These are phyloP conservation scores for Aspergillus brasiliensis DNA, from an alignment of 2,329 filamentous ascomycete genomes.

Conservation along the genomic window DNA sequence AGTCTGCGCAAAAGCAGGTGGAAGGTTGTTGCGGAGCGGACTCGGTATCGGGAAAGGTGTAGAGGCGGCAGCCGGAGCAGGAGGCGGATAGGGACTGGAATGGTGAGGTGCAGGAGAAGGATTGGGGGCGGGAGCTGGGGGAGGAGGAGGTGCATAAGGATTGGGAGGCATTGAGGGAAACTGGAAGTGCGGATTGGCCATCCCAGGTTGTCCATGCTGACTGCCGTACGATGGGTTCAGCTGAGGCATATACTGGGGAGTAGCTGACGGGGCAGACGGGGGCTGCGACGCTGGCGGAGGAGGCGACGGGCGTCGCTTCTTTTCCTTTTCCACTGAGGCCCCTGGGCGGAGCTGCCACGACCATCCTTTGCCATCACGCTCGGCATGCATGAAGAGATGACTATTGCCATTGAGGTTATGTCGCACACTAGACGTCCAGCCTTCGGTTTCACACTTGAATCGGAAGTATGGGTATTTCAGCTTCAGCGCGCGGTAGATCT, in stretches of 20 bases:
- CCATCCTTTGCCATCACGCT: conserved; percentile 64
- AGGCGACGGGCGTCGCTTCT: conserved; percentile 52
- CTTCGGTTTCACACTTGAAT: conserved; percentile 65
- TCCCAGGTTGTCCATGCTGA: conserved; percentile 30
- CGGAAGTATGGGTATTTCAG: conserved; percentile 63
- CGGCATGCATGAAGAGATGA: conserved; percentile 61
- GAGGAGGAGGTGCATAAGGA: conserved; percentile 34
- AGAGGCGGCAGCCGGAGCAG: conserved; percentile 29
- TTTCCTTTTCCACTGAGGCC: conserved; percentile 62
- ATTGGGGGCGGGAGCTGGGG: conserved; percentile 26
- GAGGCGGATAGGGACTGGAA: conserved; percentile 26
- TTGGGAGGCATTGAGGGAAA: conserved; percentile 39
- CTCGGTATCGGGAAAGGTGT: conserved; percentile 40
- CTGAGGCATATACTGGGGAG: conserved; percentile 41
- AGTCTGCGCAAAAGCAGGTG: conserved; percentile 41
- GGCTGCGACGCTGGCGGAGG: conserved; percentile 38
- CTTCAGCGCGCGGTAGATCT: conserved; percentile 66
- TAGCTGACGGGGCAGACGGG: conserved; percentile 26
- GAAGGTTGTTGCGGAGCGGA: conserved; percentile 43
- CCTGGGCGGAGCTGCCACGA: conserved; percentile 64
- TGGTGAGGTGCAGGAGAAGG: conserved; percentile 23
- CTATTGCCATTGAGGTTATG: conserved; percentile 63
- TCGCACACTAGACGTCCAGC: conserved; percentile 68
- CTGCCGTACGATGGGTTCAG: conserved; percentile 35
- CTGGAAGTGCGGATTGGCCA: conserved; percentile 42